Base-by-base conservation (phyloP, 2,329 filamentous ascomycete species). In the Apiospora sp. region DNA sequence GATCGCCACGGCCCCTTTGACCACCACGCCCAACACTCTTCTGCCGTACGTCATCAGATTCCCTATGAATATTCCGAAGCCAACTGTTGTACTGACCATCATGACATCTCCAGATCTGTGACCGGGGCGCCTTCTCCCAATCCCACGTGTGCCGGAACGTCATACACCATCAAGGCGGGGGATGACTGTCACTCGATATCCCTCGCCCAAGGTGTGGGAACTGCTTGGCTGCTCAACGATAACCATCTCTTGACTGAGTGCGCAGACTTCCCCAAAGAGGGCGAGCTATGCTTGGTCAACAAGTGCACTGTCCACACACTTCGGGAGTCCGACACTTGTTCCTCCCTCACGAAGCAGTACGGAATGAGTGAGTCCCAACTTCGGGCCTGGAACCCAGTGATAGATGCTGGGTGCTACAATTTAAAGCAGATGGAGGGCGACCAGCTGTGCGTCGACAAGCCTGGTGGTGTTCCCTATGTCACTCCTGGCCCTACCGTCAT, bases 361-460 rank as follows among this genome's bases (percentile, higher is more conserved):
- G 37, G 37, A 1, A 41, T 41, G 37, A 41, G 37, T 10, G 73
- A 74, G 37, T 61, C 74, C 49, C 76, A 77, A 70, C 72, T 78
- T 13, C 41, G 72, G 70, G 71, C 71, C 3, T 72, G 68, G 71
- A 72, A 72, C 58, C 71, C 71, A 43, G 69, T 69, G 43, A 77
- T 76, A 67, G 71, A 75, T 67, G 34, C 48, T 22, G 73, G 72
- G 54, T 77, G 75, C 67, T 68, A 69, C 44, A 77, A 77, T 70
- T 70, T 77, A 30, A 68, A 72, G 67, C 71, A 74, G 58, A 75
- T 75, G 58, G 71, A 75, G 24, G 76, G 76, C 70, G 37, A 48
- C 54, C n/a, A 64, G 30, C 24, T 72, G 4, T 78, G 77, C 71
- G 54, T 78, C 37, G 43, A 67, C 27, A 48, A 67, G 24, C 58